Conservation (phyloP, 2,329 filamentous ascomycete genomes). For the Phialophora expanda region DNA sequence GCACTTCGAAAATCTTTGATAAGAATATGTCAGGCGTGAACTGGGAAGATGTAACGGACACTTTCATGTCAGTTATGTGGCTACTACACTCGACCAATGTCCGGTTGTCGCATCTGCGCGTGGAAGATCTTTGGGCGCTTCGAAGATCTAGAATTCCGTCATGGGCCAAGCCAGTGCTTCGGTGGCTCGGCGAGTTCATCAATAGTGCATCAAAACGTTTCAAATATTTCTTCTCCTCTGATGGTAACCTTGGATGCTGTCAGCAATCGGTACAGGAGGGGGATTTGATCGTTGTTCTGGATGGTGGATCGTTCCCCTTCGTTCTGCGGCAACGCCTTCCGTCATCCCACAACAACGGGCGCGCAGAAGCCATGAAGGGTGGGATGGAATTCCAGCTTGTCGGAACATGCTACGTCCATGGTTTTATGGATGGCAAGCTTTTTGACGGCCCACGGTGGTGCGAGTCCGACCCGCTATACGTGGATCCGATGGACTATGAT, state of each 20-base stretch:
- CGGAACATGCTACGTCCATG: neutral
- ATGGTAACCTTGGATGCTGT: neutral
- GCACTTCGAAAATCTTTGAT: too few species aligned
- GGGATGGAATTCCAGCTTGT: neutral
- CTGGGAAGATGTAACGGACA: too few species aligned
- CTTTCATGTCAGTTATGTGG: neutral
- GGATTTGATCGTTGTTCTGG: neutral
- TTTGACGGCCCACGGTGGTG: neutral
- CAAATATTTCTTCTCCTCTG: neutral
- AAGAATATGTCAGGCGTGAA: too few species aligned
- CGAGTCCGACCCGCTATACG: neutral
- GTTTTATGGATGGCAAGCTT: neutral
- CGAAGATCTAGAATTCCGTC: neutral
- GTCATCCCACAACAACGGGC: neutral
- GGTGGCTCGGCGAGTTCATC: neutral
- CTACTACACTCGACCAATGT: neutral
- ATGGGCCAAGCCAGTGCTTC: neutral
- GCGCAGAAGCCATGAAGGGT: neutral
- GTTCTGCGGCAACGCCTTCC: neutral
- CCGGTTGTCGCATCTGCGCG: neutral
- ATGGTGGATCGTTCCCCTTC: neutral
- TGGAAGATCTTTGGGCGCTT: neutral
- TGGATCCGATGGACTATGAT: conserved; percentile 4
- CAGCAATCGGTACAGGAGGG: neutral
- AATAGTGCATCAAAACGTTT: too few species aligned